Percentiles rank a stretch among this genome's conserved stretches.
Conservation (phyloP, 768 basidiomycete species). For the Boletus rubescentipes region DNA sequence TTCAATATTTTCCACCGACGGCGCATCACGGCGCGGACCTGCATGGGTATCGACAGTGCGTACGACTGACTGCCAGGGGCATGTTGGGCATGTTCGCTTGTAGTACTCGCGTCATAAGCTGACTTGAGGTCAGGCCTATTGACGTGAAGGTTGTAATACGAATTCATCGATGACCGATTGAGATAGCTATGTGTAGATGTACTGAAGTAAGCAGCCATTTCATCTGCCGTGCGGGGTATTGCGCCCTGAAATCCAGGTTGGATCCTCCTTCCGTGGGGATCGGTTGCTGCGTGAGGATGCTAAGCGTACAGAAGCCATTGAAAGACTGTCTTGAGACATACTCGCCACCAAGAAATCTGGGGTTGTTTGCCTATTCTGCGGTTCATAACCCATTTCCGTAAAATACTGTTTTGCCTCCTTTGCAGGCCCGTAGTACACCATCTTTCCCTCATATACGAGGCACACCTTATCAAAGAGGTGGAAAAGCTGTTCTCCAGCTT, state of each 20-base stretch:
- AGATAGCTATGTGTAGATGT: constrained; percentile 32
- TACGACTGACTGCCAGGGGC: constrained; percentile 46
- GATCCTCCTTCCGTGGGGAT: constrained; percentile 56
- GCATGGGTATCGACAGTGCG: constrained; percentile 44
- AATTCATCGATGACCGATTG: constrained; percentile 47
- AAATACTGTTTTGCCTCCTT: constrained; percentile 1
- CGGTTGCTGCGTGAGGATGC: constrained; percentile 41
- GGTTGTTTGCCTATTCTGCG: constrained; percentile 55
- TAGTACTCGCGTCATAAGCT: constrained; percentile 48
- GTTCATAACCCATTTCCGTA: constrained; percentile 38
- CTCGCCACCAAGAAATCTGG: constrained; percentile 57
- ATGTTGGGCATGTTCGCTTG: constrained; percentile 49
- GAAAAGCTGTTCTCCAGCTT: constrained; percentile 71
- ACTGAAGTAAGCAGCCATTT: constrained; percentile 53
- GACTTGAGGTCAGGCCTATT: constrained; percentile 42
- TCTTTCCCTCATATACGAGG: constrained; percentile 7
- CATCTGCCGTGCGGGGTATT: constrained; percentile 53
- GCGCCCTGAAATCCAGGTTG: constrained; percentile 39
- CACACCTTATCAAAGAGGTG: constrained; percentile 55
- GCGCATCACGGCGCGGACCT: constrained; percentile 43
- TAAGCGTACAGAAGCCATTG: neutral
- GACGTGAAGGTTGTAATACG: constrained; percentile 44
- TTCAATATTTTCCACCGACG: constrained; percentile 46
- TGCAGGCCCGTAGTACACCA: constrained; percentile 7
- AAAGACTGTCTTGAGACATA: constrained; percentile 31